Base-by-base conservation (phyloP, 2,329 filamentous ascomycete species). In the Thielaviopsis euricoi region DNA sequence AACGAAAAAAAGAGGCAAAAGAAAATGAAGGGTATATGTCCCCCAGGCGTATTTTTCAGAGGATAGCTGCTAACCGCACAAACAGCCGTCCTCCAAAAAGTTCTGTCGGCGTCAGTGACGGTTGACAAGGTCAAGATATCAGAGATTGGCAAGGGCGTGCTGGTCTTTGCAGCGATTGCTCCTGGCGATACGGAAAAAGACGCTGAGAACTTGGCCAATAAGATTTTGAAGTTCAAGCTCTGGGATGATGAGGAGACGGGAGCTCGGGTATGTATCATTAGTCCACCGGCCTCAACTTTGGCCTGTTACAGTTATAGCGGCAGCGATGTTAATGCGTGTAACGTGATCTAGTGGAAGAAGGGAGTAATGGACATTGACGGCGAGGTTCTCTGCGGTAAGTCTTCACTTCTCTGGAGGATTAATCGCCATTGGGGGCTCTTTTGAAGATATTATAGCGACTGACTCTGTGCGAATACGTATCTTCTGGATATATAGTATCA, bases 31-130 rank as follows among this genome's bases (percentile, higher is more conserved):
- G 60, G 60, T 56, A 40, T 37, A 52, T 29, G 2, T 6, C 10
- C 37, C 10, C 9, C 2, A n/a, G 17, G 12, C 15, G 19, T 22
- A 25, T 21, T 43, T 7, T 9, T 19, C 26, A 19, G 9, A 49
- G 17, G 6, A 12, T 25, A 21, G 19, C 6, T 22, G n/a, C 43
- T 58, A 40, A 58, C 25, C 23, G 23, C n/a, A 7, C 4, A 17
- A 5, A n/a, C 66, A 96, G 93, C 89, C 57, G 87, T 98, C 61
- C 74, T 97, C 56, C 93, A 98, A 72, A 82, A 93, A 63, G 93
- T 98, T 55, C 82, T 95, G 61, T 97, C 90, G 50, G 91, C 91
- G 61, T 96, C 91, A 7, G 93, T 98, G 65, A 93, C 89, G 1
- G 91, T 98, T 56, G 90, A 98, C 67, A 86, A 88, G 67, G 79